Conservation (phyloP, 352 stramenopile species). For the Globisporangium takayamanum region DNA sequence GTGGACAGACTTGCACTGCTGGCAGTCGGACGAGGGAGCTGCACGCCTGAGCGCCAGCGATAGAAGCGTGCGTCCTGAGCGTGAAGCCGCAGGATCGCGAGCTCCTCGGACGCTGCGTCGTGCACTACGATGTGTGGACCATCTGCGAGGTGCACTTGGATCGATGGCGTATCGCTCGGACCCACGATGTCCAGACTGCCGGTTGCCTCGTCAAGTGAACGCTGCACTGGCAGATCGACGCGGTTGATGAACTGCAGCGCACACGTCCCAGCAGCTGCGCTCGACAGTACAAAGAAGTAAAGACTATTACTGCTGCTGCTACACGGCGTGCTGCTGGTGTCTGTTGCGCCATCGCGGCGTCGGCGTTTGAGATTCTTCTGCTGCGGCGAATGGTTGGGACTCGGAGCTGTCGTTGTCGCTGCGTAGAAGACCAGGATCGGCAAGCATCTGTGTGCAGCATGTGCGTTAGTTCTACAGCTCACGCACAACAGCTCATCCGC, state of each 20-base stretch:
- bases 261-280: neutral
- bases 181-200: neutral
- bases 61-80: constrained; percentile 19
- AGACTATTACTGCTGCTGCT: constrained; percentile 2
- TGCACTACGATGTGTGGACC: constrained; percentile 34
- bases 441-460: constrained; percentile 1
- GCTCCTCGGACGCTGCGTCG: constrained; percentile 2
- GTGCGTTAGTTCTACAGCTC: too few species aligned
- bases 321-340: neutral
- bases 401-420: neutral
- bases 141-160: constrained; percentile 29
- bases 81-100: constrained; percentile 20
- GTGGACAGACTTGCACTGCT: neutral
- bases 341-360: neutral
- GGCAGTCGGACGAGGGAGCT: neutral
- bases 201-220: too few species aligned
- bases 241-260: constrained; percentile 14
- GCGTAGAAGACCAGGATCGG: constrained; percentile 11
- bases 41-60: constrained; percentile 12
- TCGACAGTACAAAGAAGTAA: constrained; percentile 10
- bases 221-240: constrained; percentile 2
- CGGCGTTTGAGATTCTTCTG: neutral
- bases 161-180: neutral
- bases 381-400: neutral
- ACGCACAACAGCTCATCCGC: neutral